Base-by-base conservation (phyloP, 2,329 filamentous ascomycete species). In the Basipetospora chlamydospora region DNA sequence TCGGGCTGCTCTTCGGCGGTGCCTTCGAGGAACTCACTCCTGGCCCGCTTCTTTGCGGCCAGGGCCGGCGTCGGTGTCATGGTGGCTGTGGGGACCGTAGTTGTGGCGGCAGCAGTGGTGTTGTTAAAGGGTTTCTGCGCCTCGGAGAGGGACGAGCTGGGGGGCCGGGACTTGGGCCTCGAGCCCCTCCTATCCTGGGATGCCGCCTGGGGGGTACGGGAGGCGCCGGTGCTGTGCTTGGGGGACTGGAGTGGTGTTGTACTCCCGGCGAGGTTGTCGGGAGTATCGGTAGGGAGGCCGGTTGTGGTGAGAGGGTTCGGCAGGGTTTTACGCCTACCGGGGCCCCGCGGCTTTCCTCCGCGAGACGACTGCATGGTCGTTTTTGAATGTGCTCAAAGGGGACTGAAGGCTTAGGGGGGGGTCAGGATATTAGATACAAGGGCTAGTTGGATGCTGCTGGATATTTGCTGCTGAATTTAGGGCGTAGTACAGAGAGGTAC, bases 191-290 rank as follows among this genome's bases (percentile, higher is more conserved):
- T 49, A 41, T 42, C 48, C 35, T 46, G 48, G 36, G 47, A 44
- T 29, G 47, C 48, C 28, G 48, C 45, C 38, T 53, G 54, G 31
- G 54, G 53, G 35, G 50, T 54, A 38, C 45, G 51, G 43, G n/a
- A n/a, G n/a, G n/a, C n/a, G n/a, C 48, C 48, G 20, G 10, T 12
- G 11, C 18, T 6, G 32, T 13, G 21, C 9, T 16, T 34, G 5
- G 32, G 32, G 15, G 32, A 26, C 29, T 38, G 29, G 13, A 22
- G 11, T 12, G 25, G 28, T 6, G 28, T 25, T 12, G 13, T 16
- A 18, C 20, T 21, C 28, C 21, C 21, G 12, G 29, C 9, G 22
- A 13, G 16, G 11, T 38, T 29, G 18, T 20, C 11, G 12, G 36
- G 16, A n/a, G n/a, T n/a, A 13, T 32, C 23, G 16, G 36, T 15